Evolutionary conservation across 805 yeast species (phyloP), one percentile per base, ranked within the genome.

Genomic region (Candida piceae): DNA sequence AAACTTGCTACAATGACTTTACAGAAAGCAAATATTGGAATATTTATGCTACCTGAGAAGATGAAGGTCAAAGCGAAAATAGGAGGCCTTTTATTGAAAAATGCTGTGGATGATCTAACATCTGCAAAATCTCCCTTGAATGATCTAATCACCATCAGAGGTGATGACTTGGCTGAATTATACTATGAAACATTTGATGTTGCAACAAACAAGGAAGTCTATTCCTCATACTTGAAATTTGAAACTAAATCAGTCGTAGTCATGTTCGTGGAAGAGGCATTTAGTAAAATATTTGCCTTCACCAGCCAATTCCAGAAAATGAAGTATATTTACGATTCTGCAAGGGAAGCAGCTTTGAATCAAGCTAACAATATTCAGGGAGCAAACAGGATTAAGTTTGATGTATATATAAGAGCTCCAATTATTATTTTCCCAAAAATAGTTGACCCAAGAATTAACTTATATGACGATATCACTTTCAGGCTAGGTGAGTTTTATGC

Each of bases 301-400:
- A 63, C 87, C 49, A 76, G 76, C 45, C 83, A 82, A 48, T 84
- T 94, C 52, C 81, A 78, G 40, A 74, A 74, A 48, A 86, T 90
- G 95, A 93, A 93, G 58, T 76, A 74, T 4, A 69, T 89, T n/a
- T 94, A 84, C 58, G 98, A 93, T 52, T 66, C 74, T 16, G 95
- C 97, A 0, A 73, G 97, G 40, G 86, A 82, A 50, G 85, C 88
- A 9, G 96, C 97, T 0, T 74, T 87, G 47, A 76, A 82, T 47
- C 95, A 85, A 56, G 93, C 93, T 0, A 76, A 44, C 22, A 72
- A 62, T 34, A 68, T 74, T 41, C 75, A 76, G 35, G 67, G 63
- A 39, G 76, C 84, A 1, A 71, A 65, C 32, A 73, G 69, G 45
- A 78, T 88, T 61, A 78, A 79, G 45, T 73, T 89, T 53, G 84